These are phyloP conservation scores for Inga leiocalycina DNA, from an alignment of 306 rosid genomes.

Conservation along the genomic window DNA sequence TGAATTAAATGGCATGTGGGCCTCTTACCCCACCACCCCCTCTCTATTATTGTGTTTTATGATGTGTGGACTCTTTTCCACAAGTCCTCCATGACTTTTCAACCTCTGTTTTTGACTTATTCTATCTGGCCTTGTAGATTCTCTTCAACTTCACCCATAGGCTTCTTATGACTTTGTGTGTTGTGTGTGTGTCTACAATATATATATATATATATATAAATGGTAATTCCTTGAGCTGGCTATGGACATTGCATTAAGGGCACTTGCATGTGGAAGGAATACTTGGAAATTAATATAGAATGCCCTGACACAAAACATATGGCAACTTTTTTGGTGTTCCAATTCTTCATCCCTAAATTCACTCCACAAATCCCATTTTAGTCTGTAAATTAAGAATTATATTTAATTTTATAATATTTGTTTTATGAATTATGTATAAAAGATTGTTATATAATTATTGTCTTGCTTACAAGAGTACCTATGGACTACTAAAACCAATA, in stretches of 20 bases:
- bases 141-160: background rate
- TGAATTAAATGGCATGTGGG: conserved; percentile 33
- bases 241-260: conserved; percentile 26
- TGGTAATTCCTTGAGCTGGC: background rate
- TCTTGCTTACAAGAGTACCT: background rate
- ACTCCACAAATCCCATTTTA: background rate
- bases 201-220: background rate
- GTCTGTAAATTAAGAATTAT: background rate
- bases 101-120: background rate
- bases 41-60: conserved; percentile 34
- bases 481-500: background rate
- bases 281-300: background rate
- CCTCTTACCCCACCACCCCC: conserved; percentile 36
- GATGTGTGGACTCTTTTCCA: background rate
- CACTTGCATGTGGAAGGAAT: background rate
- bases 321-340: background rate
- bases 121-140: background rate
- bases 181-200: background rate
- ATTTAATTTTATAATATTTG: too few species aligned
- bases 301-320: background rate
- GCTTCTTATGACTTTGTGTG: background rate
- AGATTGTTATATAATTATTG: background rate
- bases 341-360: background rate
- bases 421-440: background rate
- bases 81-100: background rate